Percentiles rank a stretch among this genome's conserved stretches.
phyloP scores from a whole-genome alignment of 768 basidiomycete species.

The Kwoniella mangroviensis region DNA sequence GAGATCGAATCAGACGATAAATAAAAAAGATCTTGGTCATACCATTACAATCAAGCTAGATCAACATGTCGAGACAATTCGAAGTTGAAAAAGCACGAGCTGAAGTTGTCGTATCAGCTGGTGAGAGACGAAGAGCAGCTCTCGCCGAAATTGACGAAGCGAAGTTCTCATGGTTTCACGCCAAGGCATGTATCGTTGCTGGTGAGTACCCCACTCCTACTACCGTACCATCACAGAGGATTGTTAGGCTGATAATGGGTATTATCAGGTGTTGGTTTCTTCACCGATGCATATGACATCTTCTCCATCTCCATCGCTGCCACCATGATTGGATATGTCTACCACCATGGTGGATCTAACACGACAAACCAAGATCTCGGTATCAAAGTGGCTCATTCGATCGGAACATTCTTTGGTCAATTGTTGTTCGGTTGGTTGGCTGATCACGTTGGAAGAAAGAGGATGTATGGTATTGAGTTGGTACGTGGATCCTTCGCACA shows the following conservation, averaged over 20 bases:
- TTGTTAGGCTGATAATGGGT: conserved; percentile 45
- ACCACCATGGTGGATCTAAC: conserved; percentile 61
- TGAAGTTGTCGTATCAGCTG: conserved; percentile 29
- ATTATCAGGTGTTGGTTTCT: conserved; percentile 81
- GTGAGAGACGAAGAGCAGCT: conserved; percentile 74
- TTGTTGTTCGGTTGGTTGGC: conserved; percentile 57
- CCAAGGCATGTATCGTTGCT: conserved; percentile 62
- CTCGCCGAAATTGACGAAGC: conserved; percentile 87
- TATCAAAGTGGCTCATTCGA: conserved; percentile 58
- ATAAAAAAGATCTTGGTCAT: too few relatives aligned
- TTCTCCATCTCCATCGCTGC: conserved; percentile 88
- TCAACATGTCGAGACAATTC: conserved; percentile 23
- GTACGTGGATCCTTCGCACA: conserved; percentile 29
- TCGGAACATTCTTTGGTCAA: conserved; percentile 58
- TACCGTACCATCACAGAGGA: conserved; percentile 34
- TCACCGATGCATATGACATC: conserved; percentile 70
- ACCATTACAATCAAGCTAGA: neutral
- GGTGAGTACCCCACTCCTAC: conserved; percentile 83
- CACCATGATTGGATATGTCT: conserved; percentile 81
- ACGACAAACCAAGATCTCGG: conserved; percentile 65
- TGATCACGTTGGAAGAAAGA: conserved; percentile 58
- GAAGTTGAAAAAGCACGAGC: conserved; percentile 25
- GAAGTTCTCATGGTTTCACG: conserved; percentile 84
- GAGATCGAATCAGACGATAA: too few relatives aligned
- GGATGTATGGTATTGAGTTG: conserved; percentile 61